Percentiles rank a stretch among this genome's conserved stretches.
Conservation (phyloP, 352 stramenopile genomes). For the Phytopythium vexans region DNA sequence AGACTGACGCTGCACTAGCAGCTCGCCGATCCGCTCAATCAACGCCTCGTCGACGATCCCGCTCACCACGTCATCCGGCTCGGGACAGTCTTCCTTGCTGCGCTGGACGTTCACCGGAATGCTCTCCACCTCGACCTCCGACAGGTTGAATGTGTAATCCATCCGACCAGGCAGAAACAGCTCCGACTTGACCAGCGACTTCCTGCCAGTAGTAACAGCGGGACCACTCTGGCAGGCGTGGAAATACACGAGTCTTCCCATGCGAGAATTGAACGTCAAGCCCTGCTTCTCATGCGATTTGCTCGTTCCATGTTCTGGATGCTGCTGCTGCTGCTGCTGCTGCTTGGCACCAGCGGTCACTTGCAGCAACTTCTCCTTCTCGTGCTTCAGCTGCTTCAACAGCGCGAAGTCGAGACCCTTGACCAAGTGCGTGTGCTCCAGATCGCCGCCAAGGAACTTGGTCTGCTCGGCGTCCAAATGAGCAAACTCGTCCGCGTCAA, state of each 20-base stretch:
- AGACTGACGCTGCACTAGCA: conserved; percentile 18
- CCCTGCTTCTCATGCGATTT: conserved; percentile 13
- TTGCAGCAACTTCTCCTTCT: conserved; percentile 57
- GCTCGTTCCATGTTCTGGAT: background rate
- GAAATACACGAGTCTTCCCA: conserved; percentile 64
- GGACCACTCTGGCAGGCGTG: conserved; percentile 48
- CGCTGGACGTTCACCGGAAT: conserved; percentile 60
- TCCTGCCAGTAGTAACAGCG: background rate
- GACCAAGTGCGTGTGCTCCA: conserved; percentile 86
- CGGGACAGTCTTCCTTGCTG: conserved; percentile 72
- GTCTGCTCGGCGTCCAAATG: conserved; percentile 70
- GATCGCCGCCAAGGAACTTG: conserved; percentile 81
- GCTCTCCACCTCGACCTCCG: conserved; percentile 32
- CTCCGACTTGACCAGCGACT: conserved; percentile 36
- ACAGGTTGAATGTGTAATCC: conserved; percentile 72
- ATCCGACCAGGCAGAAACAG: conserved; percentile 70
- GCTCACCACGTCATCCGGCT: conserved; percentile 50
- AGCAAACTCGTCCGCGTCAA: conserved; percentile 45
- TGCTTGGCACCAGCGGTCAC: conserved; percentile 26
- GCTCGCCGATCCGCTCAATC: conserved; percentile 35
- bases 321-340: conserved; percentile 12
- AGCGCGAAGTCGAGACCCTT: conserved; percentile 89
- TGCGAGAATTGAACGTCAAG: conserved; percentile 53
- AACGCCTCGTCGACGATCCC: conserved; percentile 49
- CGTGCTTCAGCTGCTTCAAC: conserved; percentile 79